Conservation (phyloP, 495 filamentous ascomycete genomes). For the Penicillium crystallinum region DNA sequence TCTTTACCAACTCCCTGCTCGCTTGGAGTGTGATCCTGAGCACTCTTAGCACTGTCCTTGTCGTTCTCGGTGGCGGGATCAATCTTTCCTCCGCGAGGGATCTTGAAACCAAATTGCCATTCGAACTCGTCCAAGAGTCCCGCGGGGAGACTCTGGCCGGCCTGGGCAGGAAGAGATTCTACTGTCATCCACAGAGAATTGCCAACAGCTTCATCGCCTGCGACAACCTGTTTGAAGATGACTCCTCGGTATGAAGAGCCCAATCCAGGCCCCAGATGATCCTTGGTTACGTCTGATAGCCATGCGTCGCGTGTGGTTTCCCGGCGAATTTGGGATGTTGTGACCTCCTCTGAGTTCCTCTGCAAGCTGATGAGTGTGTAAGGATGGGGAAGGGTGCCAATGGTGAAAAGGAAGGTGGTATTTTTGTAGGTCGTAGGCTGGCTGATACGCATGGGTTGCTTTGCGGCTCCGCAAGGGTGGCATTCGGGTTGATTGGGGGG, state of each 20-base stretch:
- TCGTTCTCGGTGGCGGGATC: slow-evolving; percentile 52
- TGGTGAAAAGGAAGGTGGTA: slow-evolving; percentile 62
- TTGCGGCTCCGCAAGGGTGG: slow-evolving; percentile 56
- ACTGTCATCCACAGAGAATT: slow-evolving; percentile 77
- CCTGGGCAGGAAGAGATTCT: slow-evolving; percentile 50
- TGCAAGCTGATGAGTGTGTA: slow-evolving; percentile 70
- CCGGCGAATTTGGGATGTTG: slow-evolving; percentile 65
- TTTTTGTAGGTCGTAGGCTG: slow-evolving; percentile 58
- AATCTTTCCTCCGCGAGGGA: slow-evolving; percentile 53
- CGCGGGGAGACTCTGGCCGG: slow-evolving; percentile 36
- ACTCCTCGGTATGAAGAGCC: slow-evolving; percentile 60
- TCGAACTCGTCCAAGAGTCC: slow-evolving; percentile 60
- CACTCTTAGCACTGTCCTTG: slow-evolving; percentile 24
- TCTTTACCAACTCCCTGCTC: slow-evolving; percentile 49
- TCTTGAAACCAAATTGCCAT: slow-evolving; percentile 83
- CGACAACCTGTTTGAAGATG: slow-evolving; percentile 77
- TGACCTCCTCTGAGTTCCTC: slow-evolving; percentile 47
- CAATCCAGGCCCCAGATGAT: slow-evolving; percentile 56
- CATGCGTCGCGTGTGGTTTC: slow-evolving; percentile 74
- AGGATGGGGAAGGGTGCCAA: slow-evolving; percentile 85
- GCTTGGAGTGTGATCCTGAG: slow-evolving; percentile 38
- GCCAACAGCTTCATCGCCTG: slow-evolving; percentile 51
- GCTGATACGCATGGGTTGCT: slow-evolving; percentile 50
- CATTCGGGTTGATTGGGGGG: slow-evolving; percentile 76
- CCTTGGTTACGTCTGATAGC: slow-evolving; percentile 67